These are phyloP conservation scores for Aspergillus sojae DNA, from an alignment of 2,329 filamentous ascomycete genomes.

Conservation along the genomic window DNA sequence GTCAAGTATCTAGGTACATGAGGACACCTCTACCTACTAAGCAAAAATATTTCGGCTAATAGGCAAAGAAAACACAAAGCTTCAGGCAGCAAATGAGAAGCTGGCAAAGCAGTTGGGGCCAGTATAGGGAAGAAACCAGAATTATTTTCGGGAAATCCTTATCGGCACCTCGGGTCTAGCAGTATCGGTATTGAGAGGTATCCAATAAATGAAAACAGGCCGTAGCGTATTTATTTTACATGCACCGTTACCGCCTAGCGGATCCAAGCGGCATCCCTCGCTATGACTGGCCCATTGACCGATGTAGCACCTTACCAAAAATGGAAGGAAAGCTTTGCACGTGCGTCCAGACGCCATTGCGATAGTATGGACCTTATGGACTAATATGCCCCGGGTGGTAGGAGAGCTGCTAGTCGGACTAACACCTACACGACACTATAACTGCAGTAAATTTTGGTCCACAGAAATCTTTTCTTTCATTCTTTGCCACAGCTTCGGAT, in stretches of 20 bases:
- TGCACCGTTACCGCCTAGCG: background rate
- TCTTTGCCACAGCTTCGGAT: background rate
- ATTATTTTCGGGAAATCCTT: background rate
- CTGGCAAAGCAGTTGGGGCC: background rate
- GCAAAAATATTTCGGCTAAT: background rate
- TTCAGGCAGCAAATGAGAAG: background rate
- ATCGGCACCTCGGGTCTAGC: background rate
- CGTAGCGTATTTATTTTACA: background rate
- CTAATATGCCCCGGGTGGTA: background rate
- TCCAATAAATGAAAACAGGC: background rate
- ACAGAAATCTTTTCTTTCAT: background rate
- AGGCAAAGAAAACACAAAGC: background rate
- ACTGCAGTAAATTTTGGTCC: background rate
- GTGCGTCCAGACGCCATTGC: conserved; percentile 6
- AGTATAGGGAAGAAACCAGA: too few species aligned
- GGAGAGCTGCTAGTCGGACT: background rate
- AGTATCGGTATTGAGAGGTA: background rate
- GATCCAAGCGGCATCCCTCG: background rate
- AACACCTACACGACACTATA: conserved; percentile 3
- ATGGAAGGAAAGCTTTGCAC: conserved; percentile 8
- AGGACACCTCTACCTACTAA: background rate
- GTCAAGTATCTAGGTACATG: background rate
- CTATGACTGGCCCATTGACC: background rate
- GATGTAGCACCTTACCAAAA: background rate
- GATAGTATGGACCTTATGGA: background rate